Evolutionary conservation across 768 basidiomycete genomes (phyloP).

Genomic region (Ephemerocybe angulata): DNA sequence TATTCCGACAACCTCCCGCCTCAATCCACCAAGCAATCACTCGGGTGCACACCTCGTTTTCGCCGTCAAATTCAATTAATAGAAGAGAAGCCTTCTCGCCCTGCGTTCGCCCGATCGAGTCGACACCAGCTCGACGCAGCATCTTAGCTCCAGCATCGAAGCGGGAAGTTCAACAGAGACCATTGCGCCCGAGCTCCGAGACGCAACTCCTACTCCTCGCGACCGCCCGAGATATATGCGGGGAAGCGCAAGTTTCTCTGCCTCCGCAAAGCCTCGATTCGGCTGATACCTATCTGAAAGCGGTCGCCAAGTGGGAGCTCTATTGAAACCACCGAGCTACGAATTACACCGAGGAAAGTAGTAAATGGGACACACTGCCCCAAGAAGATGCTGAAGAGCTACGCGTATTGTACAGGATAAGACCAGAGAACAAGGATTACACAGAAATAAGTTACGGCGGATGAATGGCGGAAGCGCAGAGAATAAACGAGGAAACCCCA

Average conservation of each 20-base stretch:
- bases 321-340: neutral
- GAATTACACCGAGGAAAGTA: constrained; percentile 2
- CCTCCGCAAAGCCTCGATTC: neutral
- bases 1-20: too few species aligned
- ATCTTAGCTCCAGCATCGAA: too few species aligned
- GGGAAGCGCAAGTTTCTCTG: neutral
- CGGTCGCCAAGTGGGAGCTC: neutral
- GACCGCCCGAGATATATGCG: neutral
- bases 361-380: neutral
- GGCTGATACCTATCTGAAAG: neutral
- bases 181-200: too few species aligned
- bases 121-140: too few species aligned
- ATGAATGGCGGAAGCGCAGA: neutral
- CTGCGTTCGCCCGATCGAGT: too few species aligned
- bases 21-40: too few species aligned
- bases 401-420: neutral
- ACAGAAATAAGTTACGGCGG: neutral
- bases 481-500: neutral
- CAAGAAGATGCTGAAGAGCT: neutral
- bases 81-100: too few species aligned
- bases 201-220: too few species aligned
- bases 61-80: too few species aligned
- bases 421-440: neutral
- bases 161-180: too few species aligned
- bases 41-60: too few species aligned